Percentiles rank a stretch among this genome's conserved stretches.
phyloP scores from a whole-genome alignment of 257 asterid genomes.

The Striga asiatica region DNA sequence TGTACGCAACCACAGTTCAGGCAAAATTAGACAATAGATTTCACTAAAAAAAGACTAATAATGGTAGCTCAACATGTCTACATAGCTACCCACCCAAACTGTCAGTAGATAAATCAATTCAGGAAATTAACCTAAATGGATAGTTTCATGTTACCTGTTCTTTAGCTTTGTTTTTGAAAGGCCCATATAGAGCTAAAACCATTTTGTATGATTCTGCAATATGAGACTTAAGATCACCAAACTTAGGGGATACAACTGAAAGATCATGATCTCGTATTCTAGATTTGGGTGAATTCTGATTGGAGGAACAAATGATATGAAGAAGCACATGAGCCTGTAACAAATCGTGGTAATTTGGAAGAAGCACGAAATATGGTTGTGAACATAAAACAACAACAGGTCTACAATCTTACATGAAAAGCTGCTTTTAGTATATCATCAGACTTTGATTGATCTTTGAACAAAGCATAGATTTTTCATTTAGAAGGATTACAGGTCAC shows the following conservation, averaged over 20 bases:
- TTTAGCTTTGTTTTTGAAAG: constrained; percentile 75
- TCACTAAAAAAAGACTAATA: too few species aligned
- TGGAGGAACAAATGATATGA: constrained; percentile 58
- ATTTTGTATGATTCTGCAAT: constrained; percentile 81
- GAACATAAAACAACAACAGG: constrained; percentile 13
- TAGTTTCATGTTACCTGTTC: constrained; percentile 97
- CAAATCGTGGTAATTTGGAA: constrained; percentile 20
- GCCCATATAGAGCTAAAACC: constrained; percentile 85
- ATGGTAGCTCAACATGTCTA: too few species aligned
- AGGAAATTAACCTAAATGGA: too few species aligned
- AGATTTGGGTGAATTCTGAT: too few species aligned
- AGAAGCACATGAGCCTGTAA: constrained; percentile 92
- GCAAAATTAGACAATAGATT: too few species aligned
- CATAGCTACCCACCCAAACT: too few species aligned
- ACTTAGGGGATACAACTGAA: constrained; percentile 28
- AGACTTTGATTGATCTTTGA: constrained; percentile 93
- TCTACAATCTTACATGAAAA: constrained; percentile 65
- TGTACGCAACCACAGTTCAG: too few species aligned
- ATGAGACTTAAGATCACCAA: constrained; percentile 60
- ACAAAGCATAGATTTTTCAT: constrained; percentile 72
- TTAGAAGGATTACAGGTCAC: constrained; percentile 78
- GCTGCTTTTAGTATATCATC: constrained; percentile 95
- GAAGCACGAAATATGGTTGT: neutral
- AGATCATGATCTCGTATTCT: constrained; percentile 30
- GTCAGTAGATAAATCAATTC: too few species aligned